Conservation (phyloP, 495 filamentous ascomycete species). For the Umbilicaria muhlenbergii region DNA sequence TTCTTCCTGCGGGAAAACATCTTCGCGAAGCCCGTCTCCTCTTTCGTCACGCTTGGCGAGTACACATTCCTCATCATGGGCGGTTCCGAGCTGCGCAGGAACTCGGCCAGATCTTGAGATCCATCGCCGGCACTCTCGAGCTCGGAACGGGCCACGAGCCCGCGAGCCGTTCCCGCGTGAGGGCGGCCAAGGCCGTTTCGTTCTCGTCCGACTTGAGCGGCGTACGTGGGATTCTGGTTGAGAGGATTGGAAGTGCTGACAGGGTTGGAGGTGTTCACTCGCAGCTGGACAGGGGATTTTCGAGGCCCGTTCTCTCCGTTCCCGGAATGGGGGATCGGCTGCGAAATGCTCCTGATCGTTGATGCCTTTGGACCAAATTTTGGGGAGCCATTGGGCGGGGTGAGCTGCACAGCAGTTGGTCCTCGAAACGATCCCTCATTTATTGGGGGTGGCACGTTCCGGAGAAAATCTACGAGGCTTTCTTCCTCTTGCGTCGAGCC, state of each 20-base stretch:
- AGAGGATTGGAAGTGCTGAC: conserved; percentile 1
- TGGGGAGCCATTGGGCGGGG: conserved; percentile 10
- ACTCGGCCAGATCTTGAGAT: conserved; percentile 65
- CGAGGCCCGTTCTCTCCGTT: neutral
- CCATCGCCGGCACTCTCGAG: conserved; percentile 20
- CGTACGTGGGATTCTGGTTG: conserved; percentile 20
- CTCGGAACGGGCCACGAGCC: conserved; percentile 10
- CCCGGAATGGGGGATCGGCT: conserved; percentile 5
- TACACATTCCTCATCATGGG: conserved; percentile 22
- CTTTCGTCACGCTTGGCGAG: conserved; percentile 1
- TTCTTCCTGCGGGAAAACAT: conserved; percentile 4
- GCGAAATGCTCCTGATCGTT: neutral
- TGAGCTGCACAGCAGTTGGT: conserved; percentile 20
- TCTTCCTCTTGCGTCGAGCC: conserved; percentile 27
- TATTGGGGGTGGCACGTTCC: conserved; percentile 61
- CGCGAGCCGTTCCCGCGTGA: conserved; percentile 8
- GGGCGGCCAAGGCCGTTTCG: conserved; percentile 14
- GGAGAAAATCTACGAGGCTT: conserved; percentile 79
- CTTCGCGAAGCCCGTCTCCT: conserved; percentile 5
- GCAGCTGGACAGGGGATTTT: conserved; percentile 10
- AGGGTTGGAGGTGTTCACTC: conserved; percentile 3
- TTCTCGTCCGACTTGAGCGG: conserved; percentile 25
- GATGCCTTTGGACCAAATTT: neutral
- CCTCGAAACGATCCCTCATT: conserved; percentile 42
- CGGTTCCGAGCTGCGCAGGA: conserved; percentile 63